A percentile compares a stretch with the other conserved stretches of the same genome.
phyloP scores from a whole-genome alignment of 345 rosid species.

The Hibiscus tridactylites region DNA sequence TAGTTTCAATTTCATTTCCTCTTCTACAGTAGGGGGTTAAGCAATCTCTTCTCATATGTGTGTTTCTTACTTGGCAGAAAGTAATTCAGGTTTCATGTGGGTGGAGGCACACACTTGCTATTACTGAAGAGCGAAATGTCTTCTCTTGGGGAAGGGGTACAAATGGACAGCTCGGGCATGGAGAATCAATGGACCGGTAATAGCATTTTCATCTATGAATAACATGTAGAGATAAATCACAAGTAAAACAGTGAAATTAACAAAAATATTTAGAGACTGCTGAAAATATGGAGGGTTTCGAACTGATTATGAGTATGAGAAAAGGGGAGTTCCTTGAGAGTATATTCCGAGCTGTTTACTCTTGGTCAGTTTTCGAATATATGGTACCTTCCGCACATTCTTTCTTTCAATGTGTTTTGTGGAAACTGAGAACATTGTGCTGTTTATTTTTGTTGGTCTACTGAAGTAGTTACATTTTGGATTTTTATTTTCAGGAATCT shows the following conservation, averaged over 20 bases:
- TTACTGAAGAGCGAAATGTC: conserved; percentile 66
- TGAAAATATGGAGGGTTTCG: background rate
- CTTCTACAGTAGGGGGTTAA: background rate
- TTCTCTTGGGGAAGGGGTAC: conserved; percentile 99
- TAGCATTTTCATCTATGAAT: background rate
- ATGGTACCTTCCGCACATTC: too few species aligned
- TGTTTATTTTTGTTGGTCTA: background rate
- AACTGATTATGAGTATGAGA: background rate
- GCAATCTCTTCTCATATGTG: background rate
- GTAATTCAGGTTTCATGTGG: conserved; percentile 82
- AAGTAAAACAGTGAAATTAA: background rate
- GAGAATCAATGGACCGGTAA: conserved; percentile 74
- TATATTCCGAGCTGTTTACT: background rate
- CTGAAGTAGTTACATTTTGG: background rate
- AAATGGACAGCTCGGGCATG: conserved; percentile 94
- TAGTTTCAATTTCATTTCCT: conserved; percentile 15
- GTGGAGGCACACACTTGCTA: conserved; percentile 96
- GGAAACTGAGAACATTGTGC: background rate
- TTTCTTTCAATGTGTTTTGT: background rate
- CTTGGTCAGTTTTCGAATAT: background rate
- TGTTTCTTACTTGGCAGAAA: conserved; percentile 40
- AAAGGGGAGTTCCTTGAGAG: background rate
- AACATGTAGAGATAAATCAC: background rate
- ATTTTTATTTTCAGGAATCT: conserved; percentile 40
- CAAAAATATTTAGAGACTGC: background rate